Conservation (phyloP, 345 rosid genomes). For the Eucalyptus camaldulensis region DNA sequence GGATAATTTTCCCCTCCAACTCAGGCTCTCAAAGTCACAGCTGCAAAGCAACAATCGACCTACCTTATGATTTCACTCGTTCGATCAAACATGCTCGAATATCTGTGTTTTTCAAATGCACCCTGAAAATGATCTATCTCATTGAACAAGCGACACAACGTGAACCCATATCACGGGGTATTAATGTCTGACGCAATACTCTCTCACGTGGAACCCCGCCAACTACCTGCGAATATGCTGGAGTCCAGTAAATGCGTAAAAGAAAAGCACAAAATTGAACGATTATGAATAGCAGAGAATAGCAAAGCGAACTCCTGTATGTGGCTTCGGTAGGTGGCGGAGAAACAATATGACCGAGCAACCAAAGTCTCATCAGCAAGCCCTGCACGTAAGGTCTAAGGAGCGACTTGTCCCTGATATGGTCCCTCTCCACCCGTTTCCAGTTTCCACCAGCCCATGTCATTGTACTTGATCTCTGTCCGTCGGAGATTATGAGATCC, state of each 20-base stretch:
- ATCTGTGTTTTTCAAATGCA: not conserved
- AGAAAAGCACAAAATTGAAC: not conserved
- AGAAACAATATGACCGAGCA: not conserved
- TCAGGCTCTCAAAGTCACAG: not conserved
- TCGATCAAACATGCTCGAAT: not conserved
- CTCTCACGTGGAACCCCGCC: not conserved
- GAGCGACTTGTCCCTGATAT: not conserved
- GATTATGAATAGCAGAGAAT: not conserved
- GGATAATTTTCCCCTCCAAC: not conserved
- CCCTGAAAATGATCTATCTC: not conserved
- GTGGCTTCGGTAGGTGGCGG: not conserved
- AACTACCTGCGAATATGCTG: not conserved
- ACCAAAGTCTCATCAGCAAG: not conserved
- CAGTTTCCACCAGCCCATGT: not conserved
- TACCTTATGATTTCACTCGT: no score
- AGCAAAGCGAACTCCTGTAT: not conserved
- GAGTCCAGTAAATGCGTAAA: not conserved
- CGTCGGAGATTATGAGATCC: not conserved
- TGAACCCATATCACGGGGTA: not conserved
- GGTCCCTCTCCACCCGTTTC: not conserved
- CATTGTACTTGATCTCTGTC: not conserved
- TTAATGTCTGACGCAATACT: not conserved
- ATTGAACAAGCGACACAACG: not conserved
- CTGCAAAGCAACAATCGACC: not conserved
- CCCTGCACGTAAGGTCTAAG: not conserved